phyloP scores from a whole-genome alignment of 192 early-diverging fungal species.

The Coemansia furcata region DNA sequence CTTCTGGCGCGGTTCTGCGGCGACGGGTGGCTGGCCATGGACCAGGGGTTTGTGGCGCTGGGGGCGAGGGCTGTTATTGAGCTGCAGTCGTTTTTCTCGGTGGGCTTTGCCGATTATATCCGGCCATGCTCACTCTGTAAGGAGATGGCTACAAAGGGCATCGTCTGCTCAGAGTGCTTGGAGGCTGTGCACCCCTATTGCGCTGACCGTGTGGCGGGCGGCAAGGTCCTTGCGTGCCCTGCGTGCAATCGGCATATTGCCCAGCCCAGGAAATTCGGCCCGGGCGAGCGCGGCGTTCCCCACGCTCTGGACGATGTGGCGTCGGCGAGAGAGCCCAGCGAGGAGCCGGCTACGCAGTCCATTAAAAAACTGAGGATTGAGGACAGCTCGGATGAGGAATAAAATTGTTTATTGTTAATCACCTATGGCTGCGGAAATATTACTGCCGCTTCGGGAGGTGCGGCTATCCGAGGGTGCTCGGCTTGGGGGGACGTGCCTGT shows the following conservation, averaged over 20 bases:
- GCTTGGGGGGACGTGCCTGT: neutral
- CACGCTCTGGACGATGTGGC: neutral
- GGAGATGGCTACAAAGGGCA: constrained; percentile 30
- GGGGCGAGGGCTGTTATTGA: constrained; percentile 32
- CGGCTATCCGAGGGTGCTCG: neutral
- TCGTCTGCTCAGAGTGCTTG: constrained; percentile 22
- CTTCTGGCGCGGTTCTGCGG: neutral
- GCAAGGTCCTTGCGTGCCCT: constrained; percentile 16
- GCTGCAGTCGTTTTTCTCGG: constrained; percentile 24
- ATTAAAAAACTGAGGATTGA: neutral
- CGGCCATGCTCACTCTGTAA: constrained; percentile 29
- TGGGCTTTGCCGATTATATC: constrained; percentile 29
- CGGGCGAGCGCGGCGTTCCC: constrained; percentile 22
- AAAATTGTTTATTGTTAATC: neutral
- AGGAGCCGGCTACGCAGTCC: neutral
- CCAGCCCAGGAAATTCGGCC: constrained; percentile 19
- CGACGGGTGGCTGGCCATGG: constrained; percentile 24
- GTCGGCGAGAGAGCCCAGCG: neutral
- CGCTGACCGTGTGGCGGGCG: constrained; percentile 10
- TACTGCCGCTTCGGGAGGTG: too few species aligned
- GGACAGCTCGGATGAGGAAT: neutral
- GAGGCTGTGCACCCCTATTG: constrained; percentile 36
- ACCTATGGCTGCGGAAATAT: too few species aligned
- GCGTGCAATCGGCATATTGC: constrained; percentile 18
- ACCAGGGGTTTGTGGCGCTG: constrained; percentile 13